phyloP scores from a whole-genome alignment of 1,284 basidiomycete genomes.

The Sanghuangporus sanghuang region DNA sequence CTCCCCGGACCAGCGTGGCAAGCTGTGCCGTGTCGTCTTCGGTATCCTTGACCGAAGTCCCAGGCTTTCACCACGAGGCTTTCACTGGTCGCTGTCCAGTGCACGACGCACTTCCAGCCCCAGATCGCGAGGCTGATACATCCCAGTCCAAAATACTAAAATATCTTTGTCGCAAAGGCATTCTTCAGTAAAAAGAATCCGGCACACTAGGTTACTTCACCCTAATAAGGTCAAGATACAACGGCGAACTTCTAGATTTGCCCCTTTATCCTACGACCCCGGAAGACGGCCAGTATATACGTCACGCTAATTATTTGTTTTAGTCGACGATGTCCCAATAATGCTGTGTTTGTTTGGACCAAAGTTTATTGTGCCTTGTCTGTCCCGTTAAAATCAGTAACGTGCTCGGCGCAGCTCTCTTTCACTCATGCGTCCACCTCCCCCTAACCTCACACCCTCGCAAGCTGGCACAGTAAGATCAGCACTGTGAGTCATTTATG shows the following conservation, averaged over 20 bases:
- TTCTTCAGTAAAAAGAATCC: neutral
- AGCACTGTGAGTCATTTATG: conserved; percentile 9
- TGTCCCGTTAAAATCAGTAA: conserved; percentile 9
- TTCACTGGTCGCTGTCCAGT: neutral
- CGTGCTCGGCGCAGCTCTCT: conserved; percentile 7
- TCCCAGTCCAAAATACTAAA: neutral
- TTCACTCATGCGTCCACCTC: neutral
- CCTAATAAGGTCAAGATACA: conserved; percentile 7
- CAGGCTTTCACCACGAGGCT: conserved; percentile 14
- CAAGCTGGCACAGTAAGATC: conserved; percentile 4
- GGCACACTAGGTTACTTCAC: neutral
- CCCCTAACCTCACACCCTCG: conserved; percentile 6
- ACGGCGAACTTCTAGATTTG: conserved; percentile 9
- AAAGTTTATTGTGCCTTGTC: conserved; percentile 13
- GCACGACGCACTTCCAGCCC: conserved; percentile 8
- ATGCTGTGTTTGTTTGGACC: conserved; percentile 4
- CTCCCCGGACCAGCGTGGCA: conserved; percentile 13
- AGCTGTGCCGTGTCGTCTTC: conserved; percentile 5
- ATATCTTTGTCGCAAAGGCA: conserved; percentile 1
- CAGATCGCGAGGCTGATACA: conserved; percentile 7
- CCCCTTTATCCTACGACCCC: conserved; percentile 6
- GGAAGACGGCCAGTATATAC: conserved; percentile 9
- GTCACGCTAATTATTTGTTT: conserved; percentile 12
- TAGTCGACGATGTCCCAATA: neutral
- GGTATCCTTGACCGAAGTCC: conserved; percentile 1